Evolutionary conservation across 306 rosid species (phyloP), one percentile per base, ranked within the genome.

Genomic region (Dalbergia oliveri): DNA sequence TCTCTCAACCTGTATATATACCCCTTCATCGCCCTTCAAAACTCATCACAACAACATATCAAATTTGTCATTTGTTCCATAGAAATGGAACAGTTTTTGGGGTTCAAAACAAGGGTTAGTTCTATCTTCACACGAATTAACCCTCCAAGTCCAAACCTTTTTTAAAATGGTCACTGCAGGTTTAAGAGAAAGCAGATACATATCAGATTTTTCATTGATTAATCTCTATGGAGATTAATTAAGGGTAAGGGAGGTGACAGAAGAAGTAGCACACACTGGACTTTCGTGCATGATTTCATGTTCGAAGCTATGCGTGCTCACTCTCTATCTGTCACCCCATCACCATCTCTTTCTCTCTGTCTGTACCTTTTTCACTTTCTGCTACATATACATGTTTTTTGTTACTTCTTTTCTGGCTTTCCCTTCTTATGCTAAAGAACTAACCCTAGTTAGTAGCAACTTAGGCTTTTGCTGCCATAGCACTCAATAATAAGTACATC

Each of bases 201-300:
- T 12, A 3, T 60, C 26, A 21, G 47, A 15, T 34, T 72, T 45
- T 72, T 45, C 2, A 9, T 19, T 19, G 0, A 62, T 4, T 37
- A 37, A 37, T 37, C 41, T 64, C 2, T 39, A 9, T 53, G 16
- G 31, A 79, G 26, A 4, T 77, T 12, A 72, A 1, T 76, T 9
- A 72, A 86, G 83, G 81, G 91, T 83, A 88, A 88, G 88, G 89
- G 90, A 89, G 94, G 98, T 94, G 99, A 94, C 99, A 94, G 99
- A 94, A 91, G 99, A 93, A 94, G 99, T 94, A 94, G 99, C 99
- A 91, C 99, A 93, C 76, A 93, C 79, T 92, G 98, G 82, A 53
- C 44, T 91, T 94, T 94, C 97, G 87, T 86, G 96, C 81, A 87
- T 90, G 90, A 62, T 80, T 89, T 86, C 90, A 77, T 91, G 87